These are phyloP conservation scores for Trypanosoma boissoni DNA, from an alignment of 208 protist species.

Conservation along the genomic window DNA sequence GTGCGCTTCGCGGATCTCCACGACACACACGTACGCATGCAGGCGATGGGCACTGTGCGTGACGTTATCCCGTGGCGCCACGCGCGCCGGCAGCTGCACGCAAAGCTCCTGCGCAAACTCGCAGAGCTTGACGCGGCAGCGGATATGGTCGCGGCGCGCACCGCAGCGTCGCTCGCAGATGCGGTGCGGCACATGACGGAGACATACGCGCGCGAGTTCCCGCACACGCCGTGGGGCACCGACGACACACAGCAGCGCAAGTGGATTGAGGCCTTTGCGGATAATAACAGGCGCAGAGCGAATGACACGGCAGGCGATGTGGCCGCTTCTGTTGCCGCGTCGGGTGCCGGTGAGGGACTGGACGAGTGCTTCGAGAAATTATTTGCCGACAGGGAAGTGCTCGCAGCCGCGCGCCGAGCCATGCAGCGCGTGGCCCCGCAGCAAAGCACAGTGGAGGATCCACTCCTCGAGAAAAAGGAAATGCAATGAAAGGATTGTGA, in stretches of 20 bases:
- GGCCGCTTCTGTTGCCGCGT: conserved; percentile 8
- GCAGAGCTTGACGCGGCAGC: conserved; percentile 68
- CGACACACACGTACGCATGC: conserved; percentile 96
- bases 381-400: conserved; percentile 40
- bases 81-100: conserved; percentile 91
- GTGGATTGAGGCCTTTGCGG: too few species aligned
- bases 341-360: conserved; percentile 24
- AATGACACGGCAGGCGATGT: too few species aligned
- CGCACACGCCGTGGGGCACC: conserved; percentile 38
- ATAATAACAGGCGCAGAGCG: too few species aligned
- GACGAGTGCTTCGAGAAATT: conserved; percentile 43
- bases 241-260: conserved; percentile 35
- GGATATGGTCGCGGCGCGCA: conserved; percentile 37
- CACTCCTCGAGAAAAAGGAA: too few species aligned
- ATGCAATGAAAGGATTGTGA: too few species aligned
- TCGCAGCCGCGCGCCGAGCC: conserved; percentile 23
- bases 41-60: conserved; percentile 89
- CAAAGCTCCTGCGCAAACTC: conserved; percentile 90
- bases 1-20: conserved; percentile 96
- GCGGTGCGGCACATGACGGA: conserved; percentile 43
- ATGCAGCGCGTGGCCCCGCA: conserved; percentile 3
- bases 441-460: too few species aligned
- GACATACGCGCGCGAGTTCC: conserved; percentile 33
- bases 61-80: conserved; percentile 91
- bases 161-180: conserved; percentile 28